Evolutionary conservation across 1,284 basidiomycete species (phyloP).

Genomic region (Cryptococcus wingfieldii): DNA sequence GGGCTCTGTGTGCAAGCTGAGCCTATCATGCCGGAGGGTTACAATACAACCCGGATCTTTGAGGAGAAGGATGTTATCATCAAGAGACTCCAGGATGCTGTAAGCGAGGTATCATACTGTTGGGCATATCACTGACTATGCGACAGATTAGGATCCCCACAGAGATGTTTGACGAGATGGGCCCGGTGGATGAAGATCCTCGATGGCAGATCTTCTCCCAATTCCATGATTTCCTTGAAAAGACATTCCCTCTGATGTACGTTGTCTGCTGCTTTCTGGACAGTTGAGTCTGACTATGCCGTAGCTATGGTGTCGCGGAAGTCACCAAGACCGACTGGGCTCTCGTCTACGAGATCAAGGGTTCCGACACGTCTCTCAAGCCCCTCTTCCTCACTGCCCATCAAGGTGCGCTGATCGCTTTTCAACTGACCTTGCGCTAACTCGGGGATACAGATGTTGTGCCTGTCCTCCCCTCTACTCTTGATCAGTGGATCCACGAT

Average conservation of each 20-base stretch:
- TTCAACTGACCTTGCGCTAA: neutral
- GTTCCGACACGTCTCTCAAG: conserved; percentile 57
- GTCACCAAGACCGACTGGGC: conserved; percentile 59
- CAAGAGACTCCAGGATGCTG: conserved; percentile 24
- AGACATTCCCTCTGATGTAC: conserved; percentile 42
- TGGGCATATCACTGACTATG: neutral
- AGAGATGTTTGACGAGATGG: conserved; percentile 47
- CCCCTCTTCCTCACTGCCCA: conserved; percentile 64
- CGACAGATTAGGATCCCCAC: conserved; percentile 36
- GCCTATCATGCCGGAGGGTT: conserved; percentile 18
- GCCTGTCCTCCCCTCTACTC: conserved; percentile 56
- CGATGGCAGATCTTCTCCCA: conserved; percentile 43
- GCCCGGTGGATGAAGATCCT: conserved; percentile 39
- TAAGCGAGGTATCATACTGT: neutral
- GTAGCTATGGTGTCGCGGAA: conserved; percentile 50
- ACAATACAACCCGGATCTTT: conserved; percentile 18
- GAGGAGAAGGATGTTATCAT: conserved; percentile 34
- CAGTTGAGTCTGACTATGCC: neutral
- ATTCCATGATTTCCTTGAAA: conserved; percentile 47
- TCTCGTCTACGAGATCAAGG: conserved; percentile 61
- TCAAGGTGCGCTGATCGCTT: conserved; percentile 52
- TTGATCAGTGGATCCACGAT: conserved; percentile 57
- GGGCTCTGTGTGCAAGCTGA: conserved; percentile 21
- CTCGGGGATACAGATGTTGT: conserved; percentile 53
- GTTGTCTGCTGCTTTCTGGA: conserved; percentile 2